Evolutionary conservation across 2,329 filamentous ascomycete genomes (phyloP), one percentile per base, ranked within the genome.

Genomic region (Trichoderma harzianum): DNA sequence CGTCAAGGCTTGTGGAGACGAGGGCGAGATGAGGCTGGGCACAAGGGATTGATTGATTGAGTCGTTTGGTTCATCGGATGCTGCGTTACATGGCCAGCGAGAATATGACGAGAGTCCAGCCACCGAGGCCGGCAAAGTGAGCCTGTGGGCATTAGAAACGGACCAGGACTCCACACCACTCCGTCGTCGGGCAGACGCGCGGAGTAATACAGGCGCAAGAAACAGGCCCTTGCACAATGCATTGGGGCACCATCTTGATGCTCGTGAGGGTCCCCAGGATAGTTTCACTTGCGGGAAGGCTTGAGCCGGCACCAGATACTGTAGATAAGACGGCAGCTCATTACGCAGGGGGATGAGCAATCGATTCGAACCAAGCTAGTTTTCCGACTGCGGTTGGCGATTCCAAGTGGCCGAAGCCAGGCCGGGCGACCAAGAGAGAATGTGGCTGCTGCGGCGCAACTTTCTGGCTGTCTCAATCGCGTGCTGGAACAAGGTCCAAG

Each of bases 341-440:
- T 70, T 70, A 71, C 69, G 36, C 69, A 66, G 61, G 32, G 34
- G n/a, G n/a, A 71, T 71, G 69, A 71, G 69, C 69, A 71, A 66
- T 66, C 4, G 69, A 60, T 66, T 71, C 28, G 24, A 14, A 12
- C n/a, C 47, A 60, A 7, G 57, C 57, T 60, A n/a, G 64, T 28
- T 58, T 39, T 43, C 10, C 64, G 36, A 32, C 28, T 61, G 32
- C 47, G 47, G n/a, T 14, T 53, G 47, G 36, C 51, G 47, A 60
- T 16, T 30, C 24, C 47, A 21, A 57, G 60, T 57, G 47, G 32
- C 43, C 68, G 26, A 64, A 53, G 39, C 53, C 57, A 61, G 21
- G 34, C 68, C 60, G 47, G n/a, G 57, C 36, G 36, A 28, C 60
- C 53, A 36, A 16, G 43, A 63, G 43, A 63, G 24, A 63, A 32